Evolutionary conservation across 306 rosid species (phyloP).

Genomic region (Trifolium fragiferum): DNA sequence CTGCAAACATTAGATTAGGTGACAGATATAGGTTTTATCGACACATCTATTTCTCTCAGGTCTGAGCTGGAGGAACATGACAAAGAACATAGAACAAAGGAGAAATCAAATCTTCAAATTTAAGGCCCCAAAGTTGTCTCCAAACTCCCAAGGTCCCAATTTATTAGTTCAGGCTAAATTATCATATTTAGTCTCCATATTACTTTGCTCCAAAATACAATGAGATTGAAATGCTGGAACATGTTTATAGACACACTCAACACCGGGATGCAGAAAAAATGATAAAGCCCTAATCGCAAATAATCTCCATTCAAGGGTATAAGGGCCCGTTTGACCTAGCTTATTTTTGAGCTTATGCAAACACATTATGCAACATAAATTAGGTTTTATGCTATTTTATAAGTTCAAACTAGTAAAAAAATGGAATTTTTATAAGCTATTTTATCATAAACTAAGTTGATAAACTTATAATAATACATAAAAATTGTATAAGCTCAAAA

Average conservation of each 20-base stretch:
- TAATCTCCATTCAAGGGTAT: background rate
- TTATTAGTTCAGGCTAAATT: background rate
- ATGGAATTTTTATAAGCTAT: too few species aligned
- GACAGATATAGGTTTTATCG: background rate
- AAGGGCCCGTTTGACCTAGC: too few species aligned
- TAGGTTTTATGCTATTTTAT: too few species aligned
- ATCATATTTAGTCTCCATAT: background rate
- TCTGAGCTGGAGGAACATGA: conserved; percentile 18
- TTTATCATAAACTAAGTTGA: too few species aligned
- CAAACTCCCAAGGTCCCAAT: conserved; percentile 1
- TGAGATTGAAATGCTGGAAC: background rate
- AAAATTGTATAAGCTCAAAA: too few species aligned
- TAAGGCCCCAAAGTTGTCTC: conserved; percentile 9
- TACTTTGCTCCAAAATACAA: conserved; percentile 5
- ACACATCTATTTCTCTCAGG: background rate
- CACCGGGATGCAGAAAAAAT: conserved; percentile 2
- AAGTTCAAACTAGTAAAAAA: too few species aligned
- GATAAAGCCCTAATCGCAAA: background rate
- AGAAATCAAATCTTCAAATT: background rate
- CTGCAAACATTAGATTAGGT: background rate
- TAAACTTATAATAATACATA: too few species aligned
- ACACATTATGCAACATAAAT: too few species aligned
- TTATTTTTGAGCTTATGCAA: too few species aligned
- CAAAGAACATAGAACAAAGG: conserved; percentile 17
- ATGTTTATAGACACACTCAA: background rate